Evolutionary conservation across 2,329 filamentous ascomycete species (phyloP).

Genomic region (Neonectria sp.): DNA sequence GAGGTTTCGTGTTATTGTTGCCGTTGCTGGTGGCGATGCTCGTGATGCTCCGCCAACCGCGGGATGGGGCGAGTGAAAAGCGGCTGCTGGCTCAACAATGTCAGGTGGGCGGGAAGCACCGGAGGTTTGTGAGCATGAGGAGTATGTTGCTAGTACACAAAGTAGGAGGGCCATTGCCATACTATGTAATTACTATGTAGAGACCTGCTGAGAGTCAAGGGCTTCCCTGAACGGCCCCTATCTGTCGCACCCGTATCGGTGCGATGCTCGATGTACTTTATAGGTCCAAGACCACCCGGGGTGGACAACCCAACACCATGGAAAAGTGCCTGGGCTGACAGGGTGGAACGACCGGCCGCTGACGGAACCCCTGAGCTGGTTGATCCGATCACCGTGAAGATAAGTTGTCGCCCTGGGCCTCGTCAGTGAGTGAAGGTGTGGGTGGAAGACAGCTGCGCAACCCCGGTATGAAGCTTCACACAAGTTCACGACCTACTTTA

Average conservation of each 20-base stretch:
- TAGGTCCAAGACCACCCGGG: neutral
- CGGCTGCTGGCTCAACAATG: slow-evolving; percentile 41
- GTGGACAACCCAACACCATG: neutral
- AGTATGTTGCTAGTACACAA: too few relatives aligned
- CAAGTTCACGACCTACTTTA: neutral
- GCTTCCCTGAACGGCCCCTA: slow-evolving; percentile 18
- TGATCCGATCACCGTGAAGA: slow-evolving; percentile 19
- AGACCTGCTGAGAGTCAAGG: slow-evolving; percentile 9
- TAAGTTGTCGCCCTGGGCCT: neutral
- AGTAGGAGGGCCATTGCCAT: too few relatives aligned
- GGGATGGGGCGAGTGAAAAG: slow-evolving; percentile 12
- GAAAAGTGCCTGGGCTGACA: neutral
- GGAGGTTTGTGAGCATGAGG: neutral
- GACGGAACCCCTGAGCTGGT: slow-evolving; percentile 16
- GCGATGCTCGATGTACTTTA: neutral
- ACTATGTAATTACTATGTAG: neutral
- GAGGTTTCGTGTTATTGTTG: slow-evolving; percentile 25
- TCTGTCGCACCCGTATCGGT: neutral
- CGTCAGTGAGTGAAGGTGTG: neutral
- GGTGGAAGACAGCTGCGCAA: neutral
- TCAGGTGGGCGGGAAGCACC: slow-evolving; percentile 14
- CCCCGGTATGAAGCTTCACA: slow-evolving; percentile 3
- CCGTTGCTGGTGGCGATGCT: slow-evolving; percentile 18
- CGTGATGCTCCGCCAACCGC: slow-evolving; percentile 34
- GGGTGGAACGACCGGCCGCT: slow-evolving; percentile 22